These are phyloP conservation scores for Krasilnikovozyma curviuscula DNA, from an alignment of 768 basidiomycete species.

Conservation along the genomic window DNA sequence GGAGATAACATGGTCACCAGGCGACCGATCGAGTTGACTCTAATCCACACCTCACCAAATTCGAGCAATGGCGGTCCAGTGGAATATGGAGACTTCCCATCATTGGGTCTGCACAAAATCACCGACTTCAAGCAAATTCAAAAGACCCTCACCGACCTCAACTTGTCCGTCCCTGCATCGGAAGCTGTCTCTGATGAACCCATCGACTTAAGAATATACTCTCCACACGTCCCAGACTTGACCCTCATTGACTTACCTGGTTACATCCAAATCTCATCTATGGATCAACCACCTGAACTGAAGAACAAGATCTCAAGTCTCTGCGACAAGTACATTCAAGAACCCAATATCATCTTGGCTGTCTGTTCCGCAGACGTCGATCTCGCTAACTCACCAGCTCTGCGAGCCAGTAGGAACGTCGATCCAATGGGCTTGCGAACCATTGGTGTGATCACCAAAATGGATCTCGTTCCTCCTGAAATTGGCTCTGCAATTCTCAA, in stretches of 20 bases:
- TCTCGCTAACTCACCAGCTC: constrained; percentile 88
- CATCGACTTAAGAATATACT: constrained; percentile 91
- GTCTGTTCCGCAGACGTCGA: constrained; percentile 98
- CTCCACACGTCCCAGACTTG: constrained; percentile 85
- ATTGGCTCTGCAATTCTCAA: constrained; percentile 60
- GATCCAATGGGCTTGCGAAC: constrained; percentile 89
- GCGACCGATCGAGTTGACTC: constrained; percentile 89
- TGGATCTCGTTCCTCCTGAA: constrained; percentile 83
- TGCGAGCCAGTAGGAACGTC: constrained; percentile 78
- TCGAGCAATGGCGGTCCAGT: constrained; percentile 35
- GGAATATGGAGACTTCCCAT: constrained; percentile 90
- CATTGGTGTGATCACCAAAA: constrained; percentile 95
- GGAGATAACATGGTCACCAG: constrained; percentile 99
- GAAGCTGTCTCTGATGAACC: constrained; percentile 86
- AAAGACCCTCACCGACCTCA: constrained; percentile 79
- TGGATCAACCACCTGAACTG: constrained; percentile 87
- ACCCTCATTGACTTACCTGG: constrained; percentile 95
- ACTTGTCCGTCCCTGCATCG: constrained; percentile 72
- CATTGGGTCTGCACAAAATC: constrained; percentile 69
- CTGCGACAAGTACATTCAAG: constrained; percentile 94
- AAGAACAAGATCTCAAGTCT: constrained; percentile 77
- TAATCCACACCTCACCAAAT: constrained; percentile 65
- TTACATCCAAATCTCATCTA: constrained; percentile 80
- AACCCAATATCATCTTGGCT: constrained; percentile 98
- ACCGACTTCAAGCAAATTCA: constrained; percentile 83